Base-by-base conservation (phyloP, 2,329 filamentous ascomycete genomes). In the Pochonia chlamydosporia region DNA sequence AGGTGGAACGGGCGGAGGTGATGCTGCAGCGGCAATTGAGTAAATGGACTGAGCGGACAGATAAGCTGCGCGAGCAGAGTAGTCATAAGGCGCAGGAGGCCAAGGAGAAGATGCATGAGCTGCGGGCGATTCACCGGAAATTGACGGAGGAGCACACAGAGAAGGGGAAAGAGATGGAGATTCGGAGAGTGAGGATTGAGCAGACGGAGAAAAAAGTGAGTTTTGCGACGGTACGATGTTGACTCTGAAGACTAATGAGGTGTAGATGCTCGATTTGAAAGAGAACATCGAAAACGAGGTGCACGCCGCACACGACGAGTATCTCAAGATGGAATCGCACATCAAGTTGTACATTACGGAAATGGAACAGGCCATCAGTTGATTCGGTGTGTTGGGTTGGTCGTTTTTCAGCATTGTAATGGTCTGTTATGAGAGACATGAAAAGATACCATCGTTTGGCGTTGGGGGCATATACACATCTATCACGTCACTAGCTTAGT, bases 301-400 rank as follows among this genome's bases (percentile, higher is more conserved):
- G 8, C 88, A 93, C 62, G 82, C 81, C 47, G 90, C 93, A 1
- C 83, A 95, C 58, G 91, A 95, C 55, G 89, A 97, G 72, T 99
- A 96, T 68, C 78, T 95, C 63, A 96, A 96, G 81, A 86, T 99
- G 82, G 92, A 97, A 67, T 85, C 89, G 31, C 93, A 99, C 63
- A 95, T 99, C 66, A 92, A 91, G 69, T 75, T 97, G 52, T 99
- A 99, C 73, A 95, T 99, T 62, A 95, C 88, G 4, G 93, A 99
- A 75, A 96, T 99, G 91, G 93, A 97, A 69, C 91, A 96, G 69
- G 85, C 84, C 48, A 81, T 93, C 4, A 43, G 37, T 23, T 46
- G 31, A 37, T 5, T n/a, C 11, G 37, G 31, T 35, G 14, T 35
- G 7, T 44, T 47, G 20, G 43, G 31, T n/a, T n/a, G 31, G 26